phyloP scores from a whole-genome alignment of 2,329 filamentous ascomycete genomes.

The Microsporum canis region DNA sequence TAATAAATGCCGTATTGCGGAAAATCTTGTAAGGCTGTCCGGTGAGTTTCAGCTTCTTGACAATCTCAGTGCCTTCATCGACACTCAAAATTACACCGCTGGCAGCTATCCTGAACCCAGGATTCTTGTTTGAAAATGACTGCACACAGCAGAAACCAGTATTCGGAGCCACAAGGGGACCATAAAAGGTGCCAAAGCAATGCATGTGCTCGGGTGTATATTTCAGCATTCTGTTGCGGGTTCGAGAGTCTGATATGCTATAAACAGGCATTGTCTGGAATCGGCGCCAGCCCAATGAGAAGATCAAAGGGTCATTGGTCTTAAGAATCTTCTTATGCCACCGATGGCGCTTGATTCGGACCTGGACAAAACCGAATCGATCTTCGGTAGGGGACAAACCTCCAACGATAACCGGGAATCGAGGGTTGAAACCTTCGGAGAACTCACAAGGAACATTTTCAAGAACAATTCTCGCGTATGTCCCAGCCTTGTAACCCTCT shows the following conservation, averaged over 20 bases:
- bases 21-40: constrained; percentile 94
- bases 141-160: constrained; percentile 93
- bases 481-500: constrained; percentile 83
- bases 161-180: constrained; percentile 86
- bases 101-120: constrained; percentile 87
- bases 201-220: constrained; percentile 99
- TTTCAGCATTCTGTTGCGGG: constrained; percentile 93
- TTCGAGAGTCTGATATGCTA: constrained; percentile 87
- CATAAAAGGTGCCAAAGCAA: constrained; percentile 92
- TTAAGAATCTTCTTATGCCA: constrained; percentile 99
- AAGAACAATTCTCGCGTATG: constrained; percentile 83
- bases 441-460: constrained; percentile 88
- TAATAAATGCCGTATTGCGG: constrained; percentile 98
- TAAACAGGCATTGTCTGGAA: constrained; percentile 91
- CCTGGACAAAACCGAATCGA: constrained; percentile 87
- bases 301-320: constrained; percentile 93
- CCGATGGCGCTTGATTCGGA: constrained; percentile 90
- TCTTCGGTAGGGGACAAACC: constrained; percentile 91
- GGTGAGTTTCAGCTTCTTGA: constrained; percentile 97
- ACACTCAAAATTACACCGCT: constrained; percentile 89
- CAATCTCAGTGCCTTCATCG: constrained; percentile 91
- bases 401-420: constrained; percentile 74
- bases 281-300: constrained; percentile 89
- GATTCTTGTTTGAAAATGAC: constrained; percentile 69
- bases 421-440: constrained; percentile 65